Percentiles rank a stretch among this genome's conserved stretches.
Evolutionary conservation across 2,329 filamentous ascomycete species (phyloP).

Genomic region (Rhynchosporium agropyri): DNA sequence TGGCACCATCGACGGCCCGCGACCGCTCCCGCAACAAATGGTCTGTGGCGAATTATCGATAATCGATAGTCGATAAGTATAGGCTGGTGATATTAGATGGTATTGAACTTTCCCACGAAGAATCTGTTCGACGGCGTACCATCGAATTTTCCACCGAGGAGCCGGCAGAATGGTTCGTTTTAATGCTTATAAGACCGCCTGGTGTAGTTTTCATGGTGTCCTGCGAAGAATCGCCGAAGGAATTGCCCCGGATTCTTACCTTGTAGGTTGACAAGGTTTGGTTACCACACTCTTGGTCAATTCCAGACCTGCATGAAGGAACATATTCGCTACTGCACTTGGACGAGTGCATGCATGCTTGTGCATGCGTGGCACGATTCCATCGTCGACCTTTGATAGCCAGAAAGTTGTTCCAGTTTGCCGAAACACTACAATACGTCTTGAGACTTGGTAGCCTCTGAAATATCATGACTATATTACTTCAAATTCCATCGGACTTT

Average conservation of each 20-base stretch:
- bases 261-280: constrained; percentile 18
- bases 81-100: not conserved
- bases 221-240: constrained; percentile 21
- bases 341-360: constrained; percentile 23
- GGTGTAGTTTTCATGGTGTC: constrained; percentile 5
- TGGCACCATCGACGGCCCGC: constrained; percentile 30
- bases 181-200: constrained; percentile 7
- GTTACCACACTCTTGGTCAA: constrained; percentile 16
- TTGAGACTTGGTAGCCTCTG: not conserved
- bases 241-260: constrained; percentile 28
- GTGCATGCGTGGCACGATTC: constrained; percentile 21
- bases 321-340: constrained; percentile 26
- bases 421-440: not conserved
- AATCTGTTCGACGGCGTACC: not conserved
- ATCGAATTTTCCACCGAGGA: not conserved
- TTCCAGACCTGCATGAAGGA: constrained; percentile 28
- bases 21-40: constrained; percentile 16
- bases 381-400: constrained; percentile 15
- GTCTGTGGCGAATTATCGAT: constrained; percentile 1
- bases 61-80: constrained; percentile 14
- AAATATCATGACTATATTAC: too few relatives aligned
- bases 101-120: not conserved
- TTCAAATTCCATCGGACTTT: not conserved
- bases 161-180: constrained; percentile 17
- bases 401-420: constrained; percentile 1